phyloP scores from a whole-genome alignment of 1,284 basidiomycete species.

The Cryptococcus sp. region DNA sequence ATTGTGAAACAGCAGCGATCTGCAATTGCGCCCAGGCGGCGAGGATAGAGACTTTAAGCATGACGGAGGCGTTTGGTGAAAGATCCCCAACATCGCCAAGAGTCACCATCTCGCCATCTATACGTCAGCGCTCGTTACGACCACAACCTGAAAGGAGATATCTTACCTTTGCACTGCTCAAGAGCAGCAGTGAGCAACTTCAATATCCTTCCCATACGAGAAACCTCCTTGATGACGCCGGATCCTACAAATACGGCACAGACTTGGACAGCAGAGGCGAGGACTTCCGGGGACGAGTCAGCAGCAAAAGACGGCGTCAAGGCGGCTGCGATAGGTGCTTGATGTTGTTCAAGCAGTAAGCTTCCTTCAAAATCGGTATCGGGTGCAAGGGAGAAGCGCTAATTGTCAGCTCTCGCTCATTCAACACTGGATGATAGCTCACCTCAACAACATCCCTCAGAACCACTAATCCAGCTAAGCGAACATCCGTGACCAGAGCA shows the following conservation, averaged over 20 bases:
- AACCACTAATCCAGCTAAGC: conserved; percentile 86
- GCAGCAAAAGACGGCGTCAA: conserved; percentile 94
- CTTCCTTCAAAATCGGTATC: conserved; percentile 92
- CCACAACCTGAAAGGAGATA: conserved; percentile 2
- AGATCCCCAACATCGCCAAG: conserved; percentile 83
- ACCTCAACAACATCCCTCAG: conserved; percentile 90
- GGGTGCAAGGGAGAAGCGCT: conserved; percentile 79
- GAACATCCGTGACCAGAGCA: conserved; percentile 90
- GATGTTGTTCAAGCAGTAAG: conserved; percentile 92
- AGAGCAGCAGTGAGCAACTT: conserved; percentile 82
- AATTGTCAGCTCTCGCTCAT: conserved; percentile 1
- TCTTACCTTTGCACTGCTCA: conserved; percentile 76
- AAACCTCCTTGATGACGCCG: conserved; percentile 87
- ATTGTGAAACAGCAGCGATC: conserved; percentile 67
- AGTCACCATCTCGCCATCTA: conserved; percentile 76
- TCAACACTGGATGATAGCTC: conserved; percentile 19
- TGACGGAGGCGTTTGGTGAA: conserved; percentile 88
- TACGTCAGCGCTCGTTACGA: neutral
- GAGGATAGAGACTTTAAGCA: conserved; percentile 88
- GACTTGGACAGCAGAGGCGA: conserved; percentile 86
- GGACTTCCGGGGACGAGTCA: conserved; percentile 91
- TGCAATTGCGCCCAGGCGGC: conserved; percentile 95
- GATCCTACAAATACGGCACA: conserved; percentile 94
- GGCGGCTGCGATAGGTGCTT: conserved; percentile 96
- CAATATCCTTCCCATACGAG: conserved; percentile 88